These are phyloP conservation scores for Cryomyces antarcticus DNA, from an alignment of 495 filamentous ascomycete genomes.

Conservation along the genomic window DNA sequence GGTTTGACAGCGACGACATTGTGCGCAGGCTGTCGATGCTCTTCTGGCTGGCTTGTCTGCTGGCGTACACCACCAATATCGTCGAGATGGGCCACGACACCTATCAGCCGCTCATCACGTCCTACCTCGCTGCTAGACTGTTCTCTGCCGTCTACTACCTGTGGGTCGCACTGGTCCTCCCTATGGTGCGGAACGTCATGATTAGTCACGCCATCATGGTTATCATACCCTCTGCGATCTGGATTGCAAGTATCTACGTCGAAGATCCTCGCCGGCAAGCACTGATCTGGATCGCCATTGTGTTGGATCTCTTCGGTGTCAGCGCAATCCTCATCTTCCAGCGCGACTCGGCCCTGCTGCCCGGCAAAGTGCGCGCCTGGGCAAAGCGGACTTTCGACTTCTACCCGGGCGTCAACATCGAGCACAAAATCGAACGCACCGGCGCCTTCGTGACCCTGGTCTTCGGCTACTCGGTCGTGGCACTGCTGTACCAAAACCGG, in stretches of 20 bases:
- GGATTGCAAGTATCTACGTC: slow-evolving; percentile 33
- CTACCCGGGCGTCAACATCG: slow-evolving; percentile 30
- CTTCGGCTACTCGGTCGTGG: slow-evolving; percentile 38
- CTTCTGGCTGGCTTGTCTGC: slow-evolving; percentile 32
- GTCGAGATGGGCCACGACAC: slow-evolving; percentile 28
- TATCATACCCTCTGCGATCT: slow-evolving; percentile 24
- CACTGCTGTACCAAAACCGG: slow-evolving; percentile 32
- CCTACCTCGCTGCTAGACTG: slow-evolving; percentile 32
- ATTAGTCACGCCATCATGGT: slow-evolving; percentile 20
- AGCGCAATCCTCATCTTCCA: slow-evolving; percentile 8
- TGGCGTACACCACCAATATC: slow-evolving; percentile 38
- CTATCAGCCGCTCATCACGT: slow-evolving; percentile 30
- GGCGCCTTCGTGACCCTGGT: slow-evolving; percentile 39
- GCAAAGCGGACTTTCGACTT: slow-evolving; percentile 5
- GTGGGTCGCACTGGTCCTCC: slow-evolving; percentile 24
- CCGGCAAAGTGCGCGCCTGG: too few species aligned
- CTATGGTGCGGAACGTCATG: slow-evolving; percentile 34
- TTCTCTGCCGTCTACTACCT: slow-evolving; percentile 26
- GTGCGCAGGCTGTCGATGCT: slow-evolving; percentile 30
- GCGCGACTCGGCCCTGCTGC: too few species aligned
- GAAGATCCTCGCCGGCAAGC: slow-evolving; percentile 22
- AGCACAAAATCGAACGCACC: slow-evolving; percentile 37
- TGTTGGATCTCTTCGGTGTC: slow-evolving; percentile 22
- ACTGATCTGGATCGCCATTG: slow-evolving; percentile 30
- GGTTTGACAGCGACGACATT: slow-evolving; percentile 40